Base-by-base conservation (phyloP, 2,329 filamentous ascomycete species). In the Xylariaceae sp. region DNA sequence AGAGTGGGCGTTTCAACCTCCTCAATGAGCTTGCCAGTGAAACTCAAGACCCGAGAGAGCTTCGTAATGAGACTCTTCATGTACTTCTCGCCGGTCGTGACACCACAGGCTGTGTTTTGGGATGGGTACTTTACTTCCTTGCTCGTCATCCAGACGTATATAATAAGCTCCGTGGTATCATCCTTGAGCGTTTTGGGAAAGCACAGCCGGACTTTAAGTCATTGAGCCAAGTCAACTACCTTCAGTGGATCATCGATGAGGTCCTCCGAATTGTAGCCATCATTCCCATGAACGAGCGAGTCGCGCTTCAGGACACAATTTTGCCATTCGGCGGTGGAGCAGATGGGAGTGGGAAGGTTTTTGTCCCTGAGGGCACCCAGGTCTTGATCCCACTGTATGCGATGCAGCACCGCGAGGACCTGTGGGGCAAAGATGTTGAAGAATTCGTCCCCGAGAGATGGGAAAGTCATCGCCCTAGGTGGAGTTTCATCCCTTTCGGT, bases 171-270 rank as follows among this genome's bases (percentile, higher is more conserved):
- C 67, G 73, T 6, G 48, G 59, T 14, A 62, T 67, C 27, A 53
- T 75, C 7, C 35, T 76, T 21, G 55, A 62, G 2, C 55, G 64
- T 0, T 75, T 90, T 12, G 85, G 85, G 83, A 38, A 81, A 79
- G 11, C 34, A 6, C 45, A 39, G n/a, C 21, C 39, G 4, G 40
- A 47, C 12, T 47, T 42, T n/a, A 23, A 32, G 21, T 39, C 45
- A 6, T 23, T 42, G n/a, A 23, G 21, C 5, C 50, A 56, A 35
- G 37, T 54, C 12, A 39, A 40, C 25, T 46, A 46, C 22, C 32
- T 41, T 14, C 33, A 46, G 17, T 41, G 38, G 37, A 16, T 42
- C 12, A 46, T 46, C 37, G 41, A 46, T 19, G 34, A 47, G 39
- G 27, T 35, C 10, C 16, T 47, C 16, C 22, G 44, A n/a, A 25